Conservation (phyloP, 257 asterid genomes). For the Scutellaria barbata region DNA sequence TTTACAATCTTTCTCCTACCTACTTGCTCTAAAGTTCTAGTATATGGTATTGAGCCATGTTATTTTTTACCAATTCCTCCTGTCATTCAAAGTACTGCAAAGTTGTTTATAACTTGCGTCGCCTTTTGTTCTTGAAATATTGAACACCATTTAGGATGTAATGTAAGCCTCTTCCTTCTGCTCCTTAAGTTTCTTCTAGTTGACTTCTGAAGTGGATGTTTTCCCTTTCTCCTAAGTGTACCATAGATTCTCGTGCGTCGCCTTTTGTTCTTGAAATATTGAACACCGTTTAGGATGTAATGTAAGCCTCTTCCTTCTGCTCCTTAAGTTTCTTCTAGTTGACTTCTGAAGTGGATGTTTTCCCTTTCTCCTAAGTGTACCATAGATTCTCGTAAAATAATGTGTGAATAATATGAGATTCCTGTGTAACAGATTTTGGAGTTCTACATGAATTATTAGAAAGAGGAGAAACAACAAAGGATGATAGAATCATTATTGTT, state of each 20-base stretch:
- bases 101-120: not conserved
- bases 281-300: not conserved
- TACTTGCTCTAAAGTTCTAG: not conserved
- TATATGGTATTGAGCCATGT: not conserved
- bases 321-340: not conserved
- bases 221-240: not conserved
- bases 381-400: not conserved
- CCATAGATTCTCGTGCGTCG: not conserved
- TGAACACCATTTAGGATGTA: not conserved
- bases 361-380: not conserved
- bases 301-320: not conserved
- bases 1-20: not conserved
- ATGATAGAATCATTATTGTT: too few species aligned
- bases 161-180: not conserved
- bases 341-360: not conserved
- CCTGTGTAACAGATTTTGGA: not conserved
- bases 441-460: slow-evolving; percentile 3
- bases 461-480: not conserved
- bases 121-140: not conserved
- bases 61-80: not conserved
- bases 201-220: not conserved
- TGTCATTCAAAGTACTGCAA: not conserved
- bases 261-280: not conserved
- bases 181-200: not conserved
- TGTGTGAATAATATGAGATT: not conserved